Evolutionary conservation across 768 basidiomycete species (phyloP).

Genomic region (Clathrus columnatus): DNA sequence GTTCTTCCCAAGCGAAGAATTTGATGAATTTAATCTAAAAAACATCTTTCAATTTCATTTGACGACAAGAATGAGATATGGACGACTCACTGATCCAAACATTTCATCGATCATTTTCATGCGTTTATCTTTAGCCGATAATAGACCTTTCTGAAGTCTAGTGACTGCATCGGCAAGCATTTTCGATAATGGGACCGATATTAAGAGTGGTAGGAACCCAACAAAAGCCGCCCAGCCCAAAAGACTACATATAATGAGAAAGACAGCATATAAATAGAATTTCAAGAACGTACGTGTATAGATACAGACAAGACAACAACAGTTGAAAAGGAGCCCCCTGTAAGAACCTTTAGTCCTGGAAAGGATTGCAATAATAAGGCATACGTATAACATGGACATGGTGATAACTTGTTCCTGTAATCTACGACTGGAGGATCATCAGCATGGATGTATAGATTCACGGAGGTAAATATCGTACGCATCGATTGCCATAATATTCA

Average conservation of each 20-base stretch:
- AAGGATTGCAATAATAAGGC: background rate
- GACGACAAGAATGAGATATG: background rate
- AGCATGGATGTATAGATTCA: background rate
- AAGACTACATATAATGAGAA: slow-evolving; percentile 23
- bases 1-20: slow-evolving; percentile 34
- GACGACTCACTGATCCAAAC: slow-evolving; percentile 24
- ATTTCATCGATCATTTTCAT: slow-evolving; percentile 39
- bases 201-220: slow-evolving; percentile 32
- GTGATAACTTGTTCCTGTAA: background rate
- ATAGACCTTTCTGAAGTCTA: slow-evolving; percentile 26
- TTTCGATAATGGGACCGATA: slow-evolving; percentile 34
- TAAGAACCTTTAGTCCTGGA: background rate
- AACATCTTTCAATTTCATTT: background rate
- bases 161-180: slow-evolving; percentile 30
- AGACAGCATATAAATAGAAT: background rate
- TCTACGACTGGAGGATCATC: slow-evolving; percentile 5
- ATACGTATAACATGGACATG: slow-evolving; percentile 2
- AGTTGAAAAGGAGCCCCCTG: slow-evolving; percentile 26
- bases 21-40: slow-evolving; percentile 29
- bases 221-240: slow-evolving; percentile 40
- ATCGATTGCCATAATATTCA: slow-evolving; percentile 26
- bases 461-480: background rate
- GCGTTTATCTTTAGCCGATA: slow-evolving; percentile 31
- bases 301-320: slow-evolving; percentile 24
- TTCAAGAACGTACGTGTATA: slow-evolving; percentile 24